A percentile compares a stretch with the other conserved stretches of the same genome.
These are phyloP conservation scores for Harringtonia aguacate DNA, from an alignment of 2,329 filamentous ascomycete genomes.

Conservation along the genomic window DNA sequence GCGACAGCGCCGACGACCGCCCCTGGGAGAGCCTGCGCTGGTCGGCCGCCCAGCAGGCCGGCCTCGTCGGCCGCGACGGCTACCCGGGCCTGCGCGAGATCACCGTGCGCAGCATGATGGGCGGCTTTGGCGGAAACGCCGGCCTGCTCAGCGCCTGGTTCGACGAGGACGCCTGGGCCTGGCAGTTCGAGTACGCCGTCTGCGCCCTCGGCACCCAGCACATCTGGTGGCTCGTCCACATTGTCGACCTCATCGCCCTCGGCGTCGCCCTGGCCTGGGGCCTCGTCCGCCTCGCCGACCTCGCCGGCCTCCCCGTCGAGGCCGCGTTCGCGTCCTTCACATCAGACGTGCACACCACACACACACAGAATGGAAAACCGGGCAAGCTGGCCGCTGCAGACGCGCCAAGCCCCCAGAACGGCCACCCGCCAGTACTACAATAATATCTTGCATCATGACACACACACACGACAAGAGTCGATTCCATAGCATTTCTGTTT, in stretches of 20 bases:
- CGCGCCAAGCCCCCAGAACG: too few relatives aligned
- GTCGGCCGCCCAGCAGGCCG: conserved; percentile 30
- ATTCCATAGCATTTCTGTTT: too few relatives aligned
- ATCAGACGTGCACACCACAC: too few relatives aligned
- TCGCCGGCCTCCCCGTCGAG: too few relatives aligned
- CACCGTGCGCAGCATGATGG: conserved; percentile 98
- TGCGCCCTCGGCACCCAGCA: conserved; percentile 80
- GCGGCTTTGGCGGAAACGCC: conserved; percentile 84
- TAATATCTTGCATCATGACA: too few relatives aligned
- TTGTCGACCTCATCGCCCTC: conserved; percentile 48
- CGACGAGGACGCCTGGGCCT: conserved; percentile 59
- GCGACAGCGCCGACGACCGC: conserved; percentile 26
- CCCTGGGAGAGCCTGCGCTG: conserved; percentile 41
- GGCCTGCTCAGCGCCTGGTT: conserved; percentile 87
- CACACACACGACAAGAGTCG: too few relatives aligned
- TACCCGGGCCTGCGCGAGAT: conserved; percentile 69
- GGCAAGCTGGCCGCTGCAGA: too few relatives aligned
- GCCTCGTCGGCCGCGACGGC: conserved; percentile 29
- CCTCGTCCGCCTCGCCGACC: not conserved
- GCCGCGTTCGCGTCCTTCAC: not conserved
- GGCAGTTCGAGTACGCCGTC: conserved; percentile 70
- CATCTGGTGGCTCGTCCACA: conserved; percentile 87
- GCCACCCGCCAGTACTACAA: too few relatives aligned
- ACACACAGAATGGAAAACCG: too few relatives aligned
- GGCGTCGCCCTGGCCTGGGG: conserved; percentile 14